Percentiles rank a stretch among this genome's conserved stretches.
Evolutionary conservation across 768 basidiomycete species (phyloP).

Genomic region (Leccinum arenicola): DNA sequence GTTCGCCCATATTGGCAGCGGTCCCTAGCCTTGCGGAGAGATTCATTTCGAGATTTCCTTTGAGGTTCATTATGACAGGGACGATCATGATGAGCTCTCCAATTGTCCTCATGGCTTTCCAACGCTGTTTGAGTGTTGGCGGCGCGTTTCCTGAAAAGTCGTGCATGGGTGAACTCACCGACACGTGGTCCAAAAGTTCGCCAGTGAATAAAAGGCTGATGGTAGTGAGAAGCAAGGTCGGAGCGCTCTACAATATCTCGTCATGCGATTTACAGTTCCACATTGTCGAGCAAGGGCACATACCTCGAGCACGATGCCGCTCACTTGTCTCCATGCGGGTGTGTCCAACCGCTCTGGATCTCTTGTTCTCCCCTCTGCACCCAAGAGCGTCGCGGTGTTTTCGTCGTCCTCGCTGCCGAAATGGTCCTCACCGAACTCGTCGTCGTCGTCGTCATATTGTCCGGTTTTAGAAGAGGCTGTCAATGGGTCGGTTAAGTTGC

Average conservation of each 20-base stretch:
- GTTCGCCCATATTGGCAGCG: constrained; percentile 88
- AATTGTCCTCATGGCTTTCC: constrained; percentile 85
- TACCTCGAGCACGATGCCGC: constrained; percentile 71
- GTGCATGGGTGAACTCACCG: constrained; percentile 48
- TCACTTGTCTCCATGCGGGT: constrained; percentile 52
- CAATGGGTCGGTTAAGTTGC: constrained; percentile 23
- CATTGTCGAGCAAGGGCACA: constrained; percentile 16
- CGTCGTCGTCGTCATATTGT: constrained; percentile 20
- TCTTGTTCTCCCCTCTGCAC: constrained; percentile 28
- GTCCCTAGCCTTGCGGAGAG: constrained; percentile 94
- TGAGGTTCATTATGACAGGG: constrained; percentile 90
- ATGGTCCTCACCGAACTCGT: constrained; percentile 26
- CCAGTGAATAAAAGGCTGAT: constrained; percentile 88
- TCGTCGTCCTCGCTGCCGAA: constrained; percentile 35
- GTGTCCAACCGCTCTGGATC: constrained; percentile 23
- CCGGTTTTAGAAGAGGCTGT: constrained; percentile 16
- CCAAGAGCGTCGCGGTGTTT: constrained; percentile 42
- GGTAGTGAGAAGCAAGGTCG: constrained; percentile 81
- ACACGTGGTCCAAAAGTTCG: constrained; percentile 81
- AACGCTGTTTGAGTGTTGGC: constrained; percentile 51
- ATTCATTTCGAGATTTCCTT: constrained; percentile 99
- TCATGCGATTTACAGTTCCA: background rate
- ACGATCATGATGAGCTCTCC: constrained; percentile 97
- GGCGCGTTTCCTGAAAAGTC: background rate
- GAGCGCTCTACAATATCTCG: constrained; percentile 60